These are phyloP conservation scores for Amanita muscaria DNA, from an alignment of 768 basidiomycete genomes.

Conservation along the genomic window DNA sequence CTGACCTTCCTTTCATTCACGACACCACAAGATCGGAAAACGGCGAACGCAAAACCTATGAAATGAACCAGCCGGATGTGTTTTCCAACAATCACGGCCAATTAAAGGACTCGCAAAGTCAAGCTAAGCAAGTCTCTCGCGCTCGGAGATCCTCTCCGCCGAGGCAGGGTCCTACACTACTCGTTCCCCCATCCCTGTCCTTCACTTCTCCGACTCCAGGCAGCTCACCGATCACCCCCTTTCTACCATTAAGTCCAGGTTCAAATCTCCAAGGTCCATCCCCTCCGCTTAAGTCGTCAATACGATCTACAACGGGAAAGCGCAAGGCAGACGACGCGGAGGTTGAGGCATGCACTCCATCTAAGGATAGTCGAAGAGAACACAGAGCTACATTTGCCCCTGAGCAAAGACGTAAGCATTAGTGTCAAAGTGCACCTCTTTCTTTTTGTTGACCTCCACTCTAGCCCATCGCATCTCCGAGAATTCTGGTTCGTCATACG, in stretches of 20 bases:
- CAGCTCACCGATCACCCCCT: conserved; percentile 25
- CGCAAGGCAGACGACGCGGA: conserved; percentile 62
- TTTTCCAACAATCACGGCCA: conserved; percentile 3
- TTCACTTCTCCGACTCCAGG: conserved; percentile 34
- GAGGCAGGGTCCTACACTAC: conserved; percentile 18
- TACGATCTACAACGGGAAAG: conserved; percentile 44
- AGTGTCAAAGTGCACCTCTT: neutral
- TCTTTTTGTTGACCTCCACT: conserved; percentile 15
- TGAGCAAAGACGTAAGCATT: conserved; percentile 48
- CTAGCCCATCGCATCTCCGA: conserved; percentile 47
- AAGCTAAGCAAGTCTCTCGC: neutral
- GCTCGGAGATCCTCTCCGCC: conserved; percentile 4
- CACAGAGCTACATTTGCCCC: conserved; percentile 53
- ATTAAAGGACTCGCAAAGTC: neutral
- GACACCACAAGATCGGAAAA: conserved; percentile 11
- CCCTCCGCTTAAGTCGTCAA: conserved; percentile 26
- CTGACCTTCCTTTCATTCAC: conserved; percentile 8
- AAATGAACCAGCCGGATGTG: conserved; percentile 13
- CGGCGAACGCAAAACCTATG: conserved; percentile 9
- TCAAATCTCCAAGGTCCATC: conserved; percentile 20
- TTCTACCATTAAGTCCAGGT: conserved; percentile 14
- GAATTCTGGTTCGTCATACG: conserved; percentile 36
- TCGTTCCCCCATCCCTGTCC: conserved; percentile 30
- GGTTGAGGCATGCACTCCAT: conserved; percentile 54
- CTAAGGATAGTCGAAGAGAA: conserved; percentile 44